phyloP scores from a whole-genome alignment of 768 basidiomycete species.

The Kwoniella pini region DNA sequence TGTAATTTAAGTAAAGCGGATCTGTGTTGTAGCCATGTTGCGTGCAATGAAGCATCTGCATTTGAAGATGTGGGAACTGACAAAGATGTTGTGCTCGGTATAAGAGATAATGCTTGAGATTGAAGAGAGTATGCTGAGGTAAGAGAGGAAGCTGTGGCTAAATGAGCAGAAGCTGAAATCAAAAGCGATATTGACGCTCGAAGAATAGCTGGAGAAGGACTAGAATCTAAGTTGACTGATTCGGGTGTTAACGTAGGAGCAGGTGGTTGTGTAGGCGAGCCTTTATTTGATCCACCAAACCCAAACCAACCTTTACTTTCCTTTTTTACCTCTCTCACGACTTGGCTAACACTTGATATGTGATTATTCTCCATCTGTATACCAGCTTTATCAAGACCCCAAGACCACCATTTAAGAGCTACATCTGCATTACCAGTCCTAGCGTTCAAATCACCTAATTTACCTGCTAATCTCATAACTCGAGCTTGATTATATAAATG shows the following conservation, averaged over 20 bases:
- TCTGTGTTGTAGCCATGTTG: conserved; percentile 43
- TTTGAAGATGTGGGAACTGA: conserved; percentile 23
- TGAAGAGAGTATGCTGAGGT: conserved; percentile 33
- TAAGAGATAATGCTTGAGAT: conserved; percentile 29
- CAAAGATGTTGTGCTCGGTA: conserved; percentile 13
- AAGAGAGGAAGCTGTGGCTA: conserved; percentile 30
- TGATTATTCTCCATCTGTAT: conserved; percentile 8
- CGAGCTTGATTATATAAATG: conserved; percentile 22
- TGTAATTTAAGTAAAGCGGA: conserved; percentile 41
- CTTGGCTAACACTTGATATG: neutral
- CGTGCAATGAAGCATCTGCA: conserved; percentile 34
- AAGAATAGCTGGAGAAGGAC: conserved; percentile 31
- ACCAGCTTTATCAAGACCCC: conserved; percentile 42
- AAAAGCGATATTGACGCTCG: conserved; percentile 47
- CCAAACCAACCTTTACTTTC: conserved; percentile 27
- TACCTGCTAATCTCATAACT: conserved; percentile 37
- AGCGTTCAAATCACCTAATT: conserved; percentile 45
- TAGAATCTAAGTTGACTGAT: neutral
- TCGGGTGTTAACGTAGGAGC: neutral
- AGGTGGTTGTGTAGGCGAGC: neutral
- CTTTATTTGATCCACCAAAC: conserved; percentile 11
- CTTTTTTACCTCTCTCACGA: conserved; percentile 7
- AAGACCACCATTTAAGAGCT: conserved; percentile 45
- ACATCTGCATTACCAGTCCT: conserved; percentile 33
- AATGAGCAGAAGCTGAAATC: conserved; percentile 39